phyloP scores from a whole-genome alignment of 225 moss, liverwort and hornwort genomes.

The Neckera pumila region DNA sequence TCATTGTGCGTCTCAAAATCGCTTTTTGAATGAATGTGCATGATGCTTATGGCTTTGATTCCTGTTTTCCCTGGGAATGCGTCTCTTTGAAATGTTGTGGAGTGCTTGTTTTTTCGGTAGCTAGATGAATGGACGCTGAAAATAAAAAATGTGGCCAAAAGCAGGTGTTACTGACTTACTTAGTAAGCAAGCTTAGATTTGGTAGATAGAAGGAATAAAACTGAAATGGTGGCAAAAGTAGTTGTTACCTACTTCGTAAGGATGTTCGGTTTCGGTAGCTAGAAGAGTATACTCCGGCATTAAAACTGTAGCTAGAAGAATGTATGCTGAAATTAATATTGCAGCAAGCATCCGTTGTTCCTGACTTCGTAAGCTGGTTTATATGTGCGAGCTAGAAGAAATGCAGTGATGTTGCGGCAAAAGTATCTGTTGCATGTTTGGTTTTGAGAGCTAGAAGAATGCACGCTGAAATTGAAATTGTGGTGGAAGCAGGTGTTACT shows the following conservation, averaged over 20 bases:
- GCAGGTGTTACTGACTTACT: background rate
- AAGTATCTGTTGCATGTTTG: background rate
- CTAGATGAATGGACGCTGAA: background rate
- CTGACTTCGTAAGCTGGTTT: background rate
- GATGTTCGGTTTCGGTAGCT: background rate
- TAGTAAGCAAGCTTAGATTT: background rate
- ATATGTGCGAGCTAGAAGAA: background rate
- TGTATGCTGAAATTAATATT: background rate
- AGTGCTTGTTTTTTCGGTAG: background rate
- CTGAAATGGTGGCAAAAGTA: background rate
- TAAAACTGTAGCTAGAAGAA: background rate
- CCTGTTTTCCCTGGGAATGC: background rate
- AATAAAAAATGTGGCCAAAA: background rate
- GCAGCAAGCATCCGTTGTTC: background rate
- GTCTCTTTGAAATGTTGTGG: background rate
- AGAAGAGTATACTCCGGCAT: background rate
- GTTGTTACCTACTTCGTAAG: background rate
- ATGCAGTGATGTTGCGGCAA: background rate
- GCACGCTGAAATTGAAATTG: background rate
- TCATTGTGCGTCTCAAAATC: conserved; percentile 21
- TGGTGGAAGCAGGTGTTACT: background rate
- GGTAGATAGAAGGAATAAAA: background rate
- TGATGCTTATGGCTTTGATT: background rate
- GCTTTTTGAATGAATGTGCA: background rate
- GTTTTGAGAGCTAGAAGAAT: background rate